Evolutionary conservation across 495 filamentous ascomycete genomes (phyloP).

Genomic region (Mycothermus thermophilus): DNA sequence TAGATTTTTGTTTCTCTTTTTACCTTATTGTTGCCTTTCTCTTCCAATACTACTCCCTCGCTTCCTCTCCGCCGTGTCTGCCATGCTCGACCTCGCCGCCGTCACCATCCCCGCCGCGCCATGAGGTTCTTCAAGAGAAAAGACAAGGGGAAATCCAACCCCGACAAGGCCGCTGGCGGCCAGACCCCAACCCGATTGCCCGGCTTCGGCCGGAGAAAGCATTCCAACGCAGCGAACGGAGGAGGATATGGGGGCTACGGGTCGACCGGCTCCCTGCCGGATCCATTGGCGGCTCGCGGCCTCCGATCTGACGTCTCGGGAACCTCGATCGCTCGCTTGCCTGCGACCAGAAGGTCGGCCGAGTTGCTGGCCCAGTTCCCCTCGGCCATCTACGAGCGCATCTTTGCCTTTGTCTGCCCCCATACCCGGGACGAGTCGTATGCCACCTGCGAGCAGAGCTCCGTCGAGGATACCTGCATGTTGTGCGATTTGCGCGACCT

Average conservation of each 20-base stretch:
- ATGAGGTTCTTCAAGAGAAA: constrained; percentile 34
- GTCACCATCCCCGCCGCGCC: too few relatives aligned
- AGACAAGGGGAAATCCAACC: constrained; percentile 21
- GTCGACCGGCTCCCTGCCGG: background rate
- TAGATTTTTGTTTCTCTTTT: too few relatives aligned
- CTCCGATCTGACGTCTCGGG: constrained; percentile 1
- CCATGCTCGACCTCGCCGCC: too few relatives aligned
- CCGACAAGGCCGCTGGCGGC: constrained; percentile 7
- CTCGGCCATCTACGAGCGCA: constrained; percentile 46
- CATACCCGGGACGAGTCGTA: constrained; percentile 66
- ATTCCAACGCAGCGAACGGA: background rate
- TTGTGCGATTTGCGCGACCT: constrained; percentile 91
- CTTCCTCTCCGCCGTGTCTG: too few relatives aligned
- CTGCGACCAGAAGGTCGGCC: constrained; percentile 21
- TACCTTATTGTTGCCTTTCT: too few relatives aligned
- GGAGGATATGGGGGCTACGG: background rate
- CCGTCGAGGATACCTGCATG: constrained; percentile 78
- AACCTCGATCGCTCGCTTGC: constrained; percentile 11
- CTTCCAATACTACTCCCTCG: too few relatives aligned
- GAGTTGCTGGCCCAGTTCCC: constrained; percentile 37
- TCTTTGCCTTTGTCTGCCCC: constrained; percentile 74
- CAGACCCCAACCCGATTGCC: constrained; percentile 3
- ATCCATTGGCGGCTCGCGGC: constrained; percentile 7
- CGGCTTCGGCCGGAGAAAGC: constrained; percentile 7
- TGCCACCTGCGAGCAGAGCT: constrained; percentile 67